Percentiles rank a stretch among this genome's conserved stretches.
Evolutionary conservation across 352 stramenopile species (phyloP).

Genomic region (Phytopythium vexans): DNA sequence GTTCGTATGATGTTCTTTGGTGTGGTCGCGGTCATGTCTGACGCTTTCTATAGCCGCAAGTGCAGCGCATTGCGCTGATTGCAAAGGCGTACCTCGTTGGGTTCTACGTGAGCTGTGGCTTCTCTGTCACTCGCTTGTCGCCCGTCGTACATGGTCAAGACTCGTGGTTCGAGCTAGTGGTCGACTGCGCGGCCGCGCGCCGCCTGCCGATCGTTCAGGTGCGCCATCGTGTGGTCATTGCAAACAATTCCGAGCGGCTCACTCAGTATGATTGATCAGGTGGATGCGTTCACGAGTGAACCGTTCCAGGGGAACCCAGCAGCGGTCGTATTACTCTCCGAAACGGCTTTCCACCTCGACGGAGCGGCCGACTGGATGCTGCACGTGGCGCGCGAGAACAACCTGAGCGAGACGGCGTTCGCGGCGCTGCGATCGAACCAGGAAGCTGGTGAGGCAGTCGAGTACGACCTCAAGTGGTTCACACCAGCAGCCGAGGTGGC

Average conservation of each 20-base stretch:
- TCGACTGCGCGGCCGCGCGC: constrained; percentile 41
- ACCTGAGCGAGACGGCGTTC: constrained; percentile 92
- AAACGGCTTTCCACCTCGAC: constrained; percentile 23
- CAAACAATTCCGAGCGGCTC: too few species aligned
- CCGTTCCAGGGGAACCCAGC: constrained; percentile 89
- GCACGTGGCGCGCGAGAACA: constrained; percentile 88
- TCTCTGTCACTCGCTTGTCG: constrained; percentile 61
- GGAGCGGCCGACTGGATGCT: constrained; percentile 48
- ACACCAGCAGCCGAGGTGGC: constrained; percentile 69
- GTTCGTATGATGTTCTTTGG: too few species aligned
- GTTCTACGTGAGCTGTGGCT: constrained; percentile 87
- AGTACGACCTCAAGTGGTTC: constrained; percentile 67
- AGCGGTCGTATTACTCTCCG: constrained; percentile 74
- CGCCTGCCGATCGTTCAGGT: constrained; percentile 41
- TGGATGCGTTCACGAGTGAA: constrained; percentile 67
- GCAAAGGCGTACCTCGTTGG: constrained; percentile 77
- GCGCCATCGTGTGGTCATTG: too few species aligned
- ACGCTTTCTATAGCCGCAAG: constrained; percentile 37
- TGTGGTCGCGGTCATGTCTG: constrained; percentile 4
- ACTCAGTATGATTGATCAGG: too few species aligned
- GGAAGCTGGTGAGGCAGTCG: constrained; percentile 6
- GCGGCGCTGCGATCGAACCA: constrained; percentile 27
- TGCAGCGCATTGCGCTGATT: constrained; percentile 78
- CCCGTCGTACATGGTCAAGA: constrained; percentile 81
- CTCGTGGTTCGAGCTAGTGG: constrained; percentile 75